Percentiles rank a stretch among this genome's conserved stretches.
phyloP scores from a whole-genome alignment of 2,329 filamentous ascomycete genomes.

The Davidsoniella neocaledoniae region DNA sequence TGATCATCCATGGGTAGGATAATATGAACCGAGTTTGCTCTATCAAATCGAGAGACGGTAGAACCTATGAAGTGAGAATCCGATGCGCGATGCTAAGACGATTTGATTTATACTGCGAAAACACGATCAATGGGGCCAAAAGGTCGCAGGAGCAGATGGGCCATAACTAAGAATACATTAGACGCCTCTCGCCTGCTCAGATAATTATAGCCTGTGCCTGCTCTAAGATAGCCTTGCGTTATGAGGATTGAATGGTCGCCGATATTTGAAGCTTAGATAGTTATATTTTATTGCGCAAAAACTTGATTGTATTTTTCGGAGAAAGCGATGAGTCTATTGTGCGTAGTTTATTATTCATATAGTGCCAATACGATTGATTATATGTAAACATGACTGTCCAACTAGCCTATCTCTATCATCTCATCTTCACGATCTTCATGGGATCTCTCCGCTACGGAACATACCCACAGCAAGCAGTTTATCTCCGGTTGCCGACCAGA shows the following conservation, averaged over 20 bases:
- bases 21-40: background rate
- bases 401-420: background rate
- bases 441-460: constrained; percentile 16
- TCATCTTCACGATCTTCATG: background rate
- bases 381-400: background rate
- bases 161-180: background rate
- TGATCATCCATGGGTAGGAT: background rate
- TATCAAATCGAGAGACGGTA: too few species aligned
- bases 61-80: too few species aligned
- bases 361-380: background rate
- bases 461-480: constrained; percentile 21
- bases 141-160: background rate
- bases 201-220: too few species aligned
- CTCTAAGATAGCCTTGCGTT: too few species aligned
- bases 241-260: too few species aligned
- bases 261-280: too few species aligned
- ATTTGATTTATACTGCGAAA: background rate
- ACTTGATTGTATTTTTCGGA: too few species aligned
- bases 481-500: constrained; percentile 20
- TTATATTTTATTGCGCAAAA: too few species aligned
- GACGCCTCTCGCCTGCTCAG: background rate
- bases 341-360: too few species aligned
- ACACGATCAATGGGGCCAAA: background rate
- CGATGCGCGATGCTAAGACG: too few species aligned
- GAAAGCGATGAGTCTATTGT: too few species aligned